phyloP scores from a whole-genome alignment of 2,329 filamentous ascomycete species.

The Pseudogymnoascus sp. region DNA sequence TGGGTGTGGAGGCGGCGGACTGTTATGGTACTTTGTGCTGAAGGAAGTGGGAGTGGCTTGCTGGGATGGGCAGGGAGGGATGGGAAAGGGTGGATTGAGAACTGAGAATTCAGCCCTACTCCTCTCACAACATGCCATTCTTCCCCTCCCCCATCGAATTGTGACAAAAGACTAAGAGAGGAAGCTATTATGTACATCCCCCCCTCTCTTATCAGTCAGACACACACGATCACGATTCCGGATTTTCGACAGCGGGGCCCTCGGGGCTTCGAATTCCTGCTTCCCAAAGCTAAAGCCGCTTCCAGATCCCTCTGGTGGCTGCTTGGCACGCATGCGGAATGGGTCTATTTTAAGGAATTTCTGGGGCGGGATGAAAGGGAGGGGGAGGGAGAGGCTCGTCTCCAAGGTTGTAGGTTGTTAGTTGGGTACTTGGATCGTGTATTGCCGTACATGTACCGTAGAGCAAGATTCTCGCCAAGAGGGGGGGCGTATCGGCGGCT shows the following conservation, averaged over 20 bases:
- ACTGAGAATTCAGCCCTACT: slow-evolving; percentile 7
- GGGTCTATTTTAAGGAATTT: neutral
- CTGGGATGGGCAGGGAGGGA: neutral
- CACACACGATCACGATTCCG: neutral
- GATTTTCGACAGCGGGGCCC: neutral
- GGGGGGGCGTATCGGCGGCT: neutral
- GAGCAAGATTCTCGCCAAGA: neutral
- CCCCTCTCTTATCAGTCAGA: neutral
- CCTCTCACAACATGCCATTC: neutral
- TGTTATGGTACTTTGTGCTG: neutral
- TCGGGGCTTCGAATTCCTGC: neutral
- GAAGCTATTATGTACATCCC: slow-evolving; percentile 5
- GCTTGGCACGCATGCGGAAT: neutral
- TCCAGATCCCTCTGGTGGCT: neutral
- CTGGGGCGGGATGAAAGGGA: neutral
- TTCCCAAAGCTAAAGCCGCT: neutral
- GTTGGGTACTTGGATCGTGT: neutral
- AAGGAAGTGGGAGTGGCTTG: neutral
- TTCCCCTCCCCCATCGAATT: neutral
- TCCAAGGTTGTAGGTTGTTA: neutral
- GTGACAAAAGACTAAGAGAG: neutral
- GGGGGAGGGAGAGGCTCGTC: neutral
- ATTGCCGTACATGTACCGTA: neutral
- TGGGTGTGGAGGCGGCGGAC: neutral
- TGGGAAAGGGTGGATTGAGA: neutral